Percentiles rank a stretch among this genome's conserved stretches.
Conservation (phyloP, 768 basidiomycete species). For the Psilocybe azurescens region DNA sequence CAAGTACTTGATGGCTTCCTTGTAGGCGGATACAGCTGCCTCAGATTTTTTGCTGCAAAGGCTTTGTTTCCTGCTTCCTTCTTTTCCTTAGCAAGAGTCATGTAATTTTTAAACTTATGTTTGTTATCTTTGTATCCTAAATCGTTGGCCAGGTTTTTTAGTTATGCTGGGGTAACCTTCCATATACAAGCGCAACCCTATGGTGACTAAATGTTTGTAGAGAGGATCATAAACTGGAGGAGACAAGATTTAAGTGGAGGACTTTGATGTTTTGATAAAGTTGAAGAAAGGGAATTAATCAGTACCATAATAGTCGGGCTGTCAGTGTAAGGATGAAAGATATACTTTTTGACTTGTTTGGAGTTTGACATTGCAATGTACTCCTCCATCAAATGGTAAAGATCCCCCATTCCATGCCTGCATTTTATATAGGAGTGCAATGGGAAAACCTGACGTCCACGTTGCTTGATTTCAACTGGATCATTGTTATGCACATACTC, state of each 20-base stretch:
- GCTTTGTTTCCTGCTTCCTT: slow-evolving; percentile 11
- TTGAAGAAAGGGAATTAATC: slow-evolving; percentile 4
- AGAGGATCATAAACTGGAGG: slow-evolving; percentile 16
- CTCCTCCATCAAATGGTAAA: neutral
- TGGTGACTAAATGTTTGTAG: slow-evolving; percentile 18
- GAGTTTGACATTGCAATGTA: slow-evolving; percentile 2
- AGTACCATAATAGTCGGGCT: neutral
- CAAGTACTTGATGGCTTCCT: slow-evolving; percentile 4
- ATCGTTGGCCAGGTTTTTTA: slow-evolving; percentile 10
- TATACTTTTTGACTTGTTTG: slow-evolving; percentile 9
- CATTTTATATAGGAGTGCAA: neutral
- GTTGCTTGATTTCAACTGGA: neutral
- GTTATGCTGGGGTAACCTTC: slow-evolving; percentile 10
- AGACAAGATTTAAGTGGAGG: slow-evolving; percentile 15
- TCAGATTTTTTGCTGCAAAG: neutral
- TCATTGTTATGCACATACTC: neutral
- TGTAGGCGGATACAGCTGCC: slow-evolving; percentile 1
- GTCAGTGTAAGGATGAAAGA: neutral
- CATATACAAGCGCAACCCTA: slow-evolving; percentile 12
- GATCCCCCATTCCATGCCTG: neutral
- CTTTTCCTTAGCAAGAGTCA: neutral
- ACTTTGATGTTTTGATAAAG: slow-evolving; percentile 18
- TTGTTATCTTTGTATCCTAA: slow-evolving; percentile 11
- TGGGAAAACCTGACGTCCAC: neutral
- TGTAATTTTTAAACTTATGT: slow-evolving; percentile 6